Conservation (phyloP, 169 alveolate genomes). For the Cryptosporidium viatorum region DNA sequence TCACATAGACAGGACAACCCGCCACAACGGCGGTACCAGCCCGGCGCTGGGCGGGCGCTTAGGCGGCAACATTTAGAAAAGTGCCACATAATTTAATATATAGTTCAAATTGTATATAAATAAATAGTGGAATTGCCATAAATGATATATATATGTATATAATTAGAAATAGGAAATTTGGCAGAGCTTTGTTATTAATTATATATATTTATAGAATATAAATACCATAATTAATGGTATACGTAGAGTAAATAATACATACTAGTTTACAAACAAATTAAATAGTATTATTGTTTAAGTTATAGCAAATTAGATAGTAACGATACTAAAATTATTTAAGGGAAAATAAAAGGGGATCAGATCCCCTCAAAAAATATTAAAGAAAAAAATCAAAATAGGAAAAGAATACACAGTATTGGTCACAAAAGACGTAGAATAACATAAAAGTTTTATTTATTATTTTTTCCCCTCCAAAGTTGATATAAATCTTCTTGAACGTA, state of each 20-base stretch:
- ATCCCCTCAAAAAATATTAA: neutral
- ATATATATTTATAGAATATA: neutral
- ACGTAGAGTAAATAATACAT: conserved; percentile 35
- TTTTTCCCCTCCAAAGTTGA: conserved; percentile 37
- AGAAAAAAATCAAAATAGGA: neutral
- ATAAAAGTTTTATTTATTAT: conserved; percentile 11
- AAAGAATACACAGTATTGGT: conserved; percentile 3
- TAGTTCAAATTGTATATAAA: neutral
- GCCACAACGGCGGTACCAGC: neutral
- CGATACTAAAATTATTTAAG: neutral
- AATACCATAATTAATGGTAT: neutral
- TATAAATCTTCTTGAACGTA: conserved; percentile 1
- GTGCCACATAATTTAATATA: neutral
- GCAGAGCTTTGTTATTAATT: neutral
- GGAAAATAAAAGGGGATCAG: conserved; percentile 23
- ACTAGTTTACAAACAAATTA: neutral
- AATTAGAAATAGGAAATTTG: neutral
- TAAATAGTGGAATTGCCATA: neutral
- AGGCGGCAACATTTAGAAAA: neutral
- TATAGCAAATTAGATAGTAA: conserved; percentile 24
- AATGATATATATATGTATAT: neutral
- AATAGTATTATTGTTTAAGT: neutral
- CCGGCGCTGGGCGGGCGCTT: neutral
- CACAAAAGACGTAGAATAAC: conserved; percentile 47
- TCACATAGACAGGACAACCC: neutral